These are phyloP conservation scores for Coffea eugenioides DNA, from an alignment of 257 asterid genomes.

Conservation along the genomic window DNA sequence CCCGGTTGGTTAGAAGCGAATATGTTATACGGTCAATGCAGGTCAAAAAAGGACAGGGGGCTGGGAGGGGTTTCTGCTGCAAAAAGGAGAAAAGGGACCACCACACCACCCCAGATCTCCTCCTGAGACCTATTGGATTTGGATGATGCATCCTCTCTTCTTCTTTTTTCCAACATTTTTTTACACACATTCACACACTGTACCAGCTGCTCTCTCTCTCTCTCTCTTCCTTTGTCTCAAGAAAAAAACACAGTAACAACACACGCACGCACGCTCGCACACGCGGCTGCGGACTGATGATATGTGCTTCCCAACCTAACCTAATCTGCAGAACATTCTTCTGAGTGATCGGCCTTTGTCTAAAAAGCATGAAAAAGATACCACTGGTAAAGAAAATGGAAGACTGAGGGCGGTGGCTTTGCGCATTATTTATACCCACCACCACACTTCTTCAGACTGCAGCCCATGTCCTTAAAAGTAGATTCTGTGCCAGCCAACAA, in stretches of 20 bases:
- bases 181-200: neutral
- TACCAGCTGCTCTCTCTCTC: neutral
- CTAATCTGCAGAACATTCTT: constrained; percentile 47
- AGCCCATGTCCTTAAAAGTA: neutral
- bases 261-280: neutral
- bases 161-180: neutral
- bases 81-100: constrained; percentile 34
- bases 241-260: neutral
- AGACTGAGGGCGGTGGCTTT: neutral
- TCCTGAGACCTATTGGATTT: constrained; percentile 50
- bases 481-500: neutral
- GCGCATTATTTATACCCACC: neutral
- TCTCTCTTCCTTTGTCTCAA: neutral
- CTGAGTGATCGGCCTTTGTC: constrained; percentile 38
- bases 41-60: constrained; percentile 52
- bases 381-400: constrained; percentile 4
- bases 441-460: neutral
- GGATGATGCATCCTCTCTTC: constrained; percentile 11
- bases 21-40: constrained; percentile 47
- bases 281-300: neutral
- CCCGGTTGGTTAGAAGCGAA: constrained; percentile 47
- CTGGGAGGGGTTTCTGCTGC: constrained; percentile 28
- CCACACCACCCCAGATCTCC: constrained; percentile 23
- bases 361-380: constrained; percentile 28
- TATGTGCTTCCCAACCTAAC: neutral